These are phyloP conservation scores for Lasiodiplodia gonubiensis DNA, from an alignment of 2,329 filamentous ascomycete species.

Conservation along the genomic window DNA sequence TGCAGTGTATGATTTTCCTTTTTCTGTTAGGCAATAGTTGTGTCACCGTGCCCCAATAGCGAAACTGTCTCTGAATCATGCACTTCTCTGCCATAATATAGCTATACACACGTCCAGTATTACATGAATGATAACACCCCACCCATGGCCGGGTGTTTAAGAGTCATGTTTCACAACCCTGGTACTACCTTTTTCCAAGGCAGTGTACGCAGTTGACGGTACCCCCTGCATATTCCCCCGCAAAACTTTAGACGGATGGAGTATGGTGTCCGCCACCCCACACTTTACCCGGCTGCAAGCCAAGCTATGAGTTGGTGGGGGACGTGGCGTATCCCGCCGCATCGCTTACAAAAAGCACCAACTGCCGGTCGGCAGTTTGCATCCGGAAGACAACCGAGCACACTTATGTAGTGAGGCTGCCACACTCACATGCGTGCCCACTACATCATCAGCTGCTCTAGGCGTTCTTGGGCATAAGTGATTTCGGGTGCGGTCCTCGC, in stretches of 20 bases:
- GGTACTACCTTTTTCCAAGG: constrained; percentile 10
- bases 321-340: not conserved
- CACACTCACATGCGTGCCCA: not conserved
- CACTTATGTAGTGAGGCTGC: constrained; percentile 4
- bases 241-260: not conserved
- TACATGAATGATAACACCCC: not conserved
- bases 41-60: not conserved
- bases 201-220: not conserved
- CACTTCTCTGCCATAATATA: not conserved
- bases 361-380: constrained; percentile 24
- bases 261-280: constrained; percentile 21
- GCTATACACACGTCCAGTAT: not conserved
- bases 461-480: not conserved
- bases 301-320: not conserved
- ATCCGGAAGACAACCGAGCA: constrained; percentile 10
- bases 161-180: constrained; percentile 4
- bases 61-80: not conserved
- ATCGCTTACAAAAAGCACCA: not conserved
- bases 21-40: not conserved
- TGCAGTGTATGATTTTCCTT: not conserved
- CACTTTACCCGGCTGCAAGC: constrained; percentile 18
- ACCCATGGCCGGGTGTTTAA: not conserved
- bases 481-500: not conserved
- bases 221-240: constrained; percentile 18
- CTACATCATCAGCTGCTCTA: constrained; percentile 1